These are phyloP conservation scores for Acer yangbiense DNA, from an alignment of 345 rosid genomes.

Conservation along the genomic window DNA sequence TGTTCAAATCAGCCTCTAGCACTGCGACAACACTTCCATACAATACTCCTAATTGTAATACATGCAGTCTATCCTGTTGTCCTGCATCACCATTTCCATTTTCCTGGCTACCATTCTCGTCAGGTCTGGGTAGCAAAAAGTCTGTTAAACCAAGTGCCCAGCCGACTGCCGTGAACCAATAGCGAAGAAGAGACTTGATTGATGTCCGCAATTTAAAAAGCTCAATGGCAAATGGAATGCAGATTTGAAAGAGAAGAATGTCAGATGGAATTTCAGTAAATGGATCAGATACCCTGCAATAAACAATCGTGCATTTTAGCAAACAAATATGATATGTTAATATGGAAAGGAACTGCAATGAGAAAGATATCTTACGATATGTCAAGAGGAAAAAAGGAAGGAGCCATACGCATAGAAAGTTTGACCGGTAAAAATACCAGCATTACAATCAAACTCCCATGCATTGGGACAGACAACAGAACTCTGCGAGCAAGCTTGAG, in stretches of 20 bases:
- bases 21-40: constrained; percentile 51
- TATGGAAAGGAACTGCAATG: constrained; percentile 2
- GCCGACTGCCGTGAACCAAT: constrained; percentile 90
- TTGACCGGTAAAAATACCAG: constrained; percentile 95
- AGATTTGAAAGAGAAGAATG: constrained; percentile 96
- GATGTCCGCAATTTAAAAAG: constrained; percentile 89
- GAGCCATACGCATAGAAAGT: constrained; percentile 89
- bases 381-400: constrained; percentile 89
- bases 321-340: constrained; percentile 15
- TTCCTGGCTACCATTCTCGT: constrained; percentile 73
- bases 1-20: constrained; percentile 55
- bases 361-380: constrained; percentile 63
- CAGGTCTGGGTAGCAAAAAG: constrained; percentile 80
- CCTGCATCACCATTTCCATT: constrained; percentile 72
- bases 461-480: constrained; percentile 86
- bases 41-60: constrained; percentile 55
- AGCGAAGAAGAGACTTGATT: constrained; percentile 82
- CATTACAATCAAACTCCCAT: constrained; percentile 98
- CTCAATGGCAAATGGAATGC: constrained; percentile 91
- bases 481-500: constrained; percentile 97
- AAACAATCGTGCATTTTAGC: constrained; percentile 18
- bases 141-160: constrained; percentile 94
- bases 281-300: constrained; percentile 90
- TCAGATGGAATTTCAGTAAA: constrained; percentile 98
- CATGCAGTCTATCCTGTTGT: constrained; percentile 70